Conservation (phyloP, 108 stramenopile genomes). For the Cyclotella atomus region DNA sequence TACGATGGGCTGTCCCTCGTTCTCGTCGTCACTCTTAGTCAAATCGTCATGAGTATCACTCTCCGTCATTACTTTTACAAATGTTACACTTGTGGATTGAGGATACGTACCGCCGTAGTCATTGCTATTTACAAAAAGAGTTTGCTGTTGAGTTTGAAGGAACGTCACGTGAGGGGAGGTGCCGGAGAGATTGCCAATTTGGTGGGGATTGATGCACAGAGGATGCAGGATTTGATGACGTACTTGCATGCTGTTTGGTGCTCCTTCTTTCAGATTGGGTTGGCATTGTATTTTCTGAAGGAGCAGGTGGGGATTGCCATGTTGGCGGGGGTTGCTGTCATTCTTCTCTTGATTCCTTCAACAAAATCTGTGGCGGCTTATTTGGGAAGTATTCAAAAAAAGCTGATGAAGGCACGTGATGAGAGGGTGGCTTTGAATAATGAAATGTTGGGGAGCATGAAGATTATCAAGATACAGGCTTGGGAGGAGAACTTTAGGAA, state of each 20-base stretch:
- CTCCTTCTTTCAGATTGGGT: slow-evolving; percentile 77
- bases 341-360: slow-evolving; percentile 84
- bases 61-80: slow-evolving; percentile 95
- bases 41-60: slow-evolving; percentile 78
- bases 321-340: slow-evolving; percentile 87
- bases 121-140: slow-evolving; percentile 89
- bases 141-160: slow-evolving; percentile 66
- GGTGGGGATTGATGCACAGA: slow-evolving; percentile 90
- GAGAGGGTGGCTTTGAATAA: slow-evolving; percentile 83
- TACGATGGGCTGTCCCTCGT: slow-evolving; percentile 61
- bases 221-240: slow-evolving; percentile 81
- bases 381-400: slow-evolving; percentile 76
- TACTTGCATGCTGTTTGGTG: slow-evolving; percentile 91
- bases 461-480: slow-evolving; percentile 94
- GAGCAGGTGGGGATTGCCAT: slow-evolving; percentile 75
- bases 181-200: slow-evolving; percentile 92
- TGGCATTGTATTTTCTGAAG: slow-evolving; percentile 87
- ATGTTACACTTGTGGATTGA: slow-evolving; percentile 88
- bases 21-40: slow-evolving; percentile 64
- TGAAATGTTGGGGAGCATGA: slow-evolving; percentile 88
- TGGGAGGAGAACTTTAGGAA: slow-evolving; percentile 87
- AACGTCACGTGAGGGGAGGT: slow-evolving; percentile 58
- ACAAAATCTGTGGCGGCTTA: slow-evolving; percentile 70
- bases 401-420: slow-evolving; percentile 86
- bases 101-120: slow-evolving; percentile 82